A percentile compares a stretch with the other conserved stretches of the same genome.
Conservation (phyloP, 495 filamentous ascomycete species). For the Letharia lupina region DNA sequence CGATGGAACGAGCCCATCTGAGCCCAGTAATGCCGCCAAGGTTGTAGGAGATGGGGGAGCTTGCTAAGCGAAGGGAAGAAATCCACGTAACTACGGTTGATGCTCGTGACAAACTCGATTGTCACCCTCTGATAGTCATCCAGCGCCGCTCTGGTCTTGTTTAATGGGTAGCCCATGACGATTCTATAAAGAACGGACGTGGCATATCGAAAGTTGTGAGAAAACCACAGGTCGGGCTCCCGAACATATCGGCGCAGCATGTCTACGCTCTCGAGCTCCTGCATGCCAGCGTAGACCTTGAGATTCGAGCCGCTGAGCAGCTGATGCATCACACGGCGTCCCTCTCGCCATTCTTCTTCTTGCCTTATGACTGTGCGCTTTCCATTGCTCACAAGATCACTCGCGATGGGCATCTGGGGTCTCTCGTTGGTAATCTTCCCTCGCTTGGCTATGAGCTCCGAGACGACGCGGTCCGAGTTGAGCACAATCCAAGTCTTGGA, state of each 20-base stretch:
- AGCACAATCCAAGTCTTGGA: slow-evolving; percentile 5
- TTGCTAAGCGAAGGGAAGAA: slow-evolving; percentile 33
- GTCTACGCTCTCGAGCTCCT: slow-evolving; percentile 36
- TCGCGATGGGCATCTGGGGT: not conserved
- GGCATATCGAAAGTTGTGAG: slow-evolving; percentile 37
- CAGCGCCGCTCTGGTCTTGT: slow-evolving; percentile 24
- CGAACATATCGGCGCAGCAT: slow-evolving; percentile 33
- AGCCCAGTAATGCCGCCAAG: slow-evolving; percentile 36
- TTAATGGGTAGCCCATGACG: slow-evolving; percentile 26
- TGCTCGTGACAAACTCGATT: slow-evolving; percentile 28
- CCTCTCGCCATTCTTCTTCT: slow-evolving; percentile 27
- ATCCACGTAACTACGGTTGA: slow-evolving; percentile 31
- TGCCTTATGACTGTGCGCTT: not conserved
- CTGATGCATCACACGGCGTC: slow-evolving; percentile 37
- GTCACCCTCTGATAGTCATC: slow-evolving; percentile 30
- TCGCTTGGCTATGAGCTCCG: not conserved
- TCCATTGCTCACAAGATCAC: not conserved
- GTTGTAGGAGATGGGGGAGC: slow-evolving; percentile 34
- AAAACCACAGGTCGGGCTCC: slow-evolving; percentile 32
- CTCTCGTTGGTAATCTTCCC: not conserved
- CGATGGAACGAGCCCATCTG: slow-evolving; percentile 27
- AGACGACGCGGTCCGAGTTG: slow-evolving; percentile 9
- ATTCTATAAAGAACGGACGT: slow-evolving; percentile 38
- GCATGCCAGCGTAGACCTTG: slow-evolving; percentile 31
- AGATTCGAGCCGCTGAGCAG: slow-evolving; percentile 34